These are phyloP conservation scores for Barbatosphaeria neglecta DNA, from an alignment of 495 filamentous ascomycete genomes.

Conservation along the genomic window DNA sequence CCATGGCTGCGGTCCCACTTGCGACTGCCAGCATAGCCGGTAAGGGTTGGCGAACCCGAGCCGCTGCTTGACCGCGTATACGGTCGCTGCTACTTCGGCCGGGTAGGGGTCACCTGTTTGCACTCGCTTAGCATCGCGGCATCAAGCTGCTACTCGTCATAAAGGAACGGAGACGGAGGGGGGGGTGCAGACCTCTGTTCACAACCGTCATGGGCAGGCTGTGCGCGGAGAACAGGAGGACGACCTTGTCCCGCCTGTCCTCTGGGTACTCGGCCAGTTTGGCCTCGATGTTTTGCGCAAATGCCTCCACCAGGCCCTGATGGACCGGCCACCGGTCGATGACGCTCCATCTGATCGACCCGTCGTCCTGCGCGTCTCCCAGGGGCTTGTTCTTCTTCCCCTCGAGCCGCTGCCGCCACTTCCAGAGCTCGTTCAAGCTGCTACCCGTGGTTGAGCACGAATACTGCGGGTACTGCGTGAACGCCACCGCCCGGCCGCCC, in stretches of 20 bases:
- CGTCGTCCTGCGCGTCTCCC: constrained; percentile 37
- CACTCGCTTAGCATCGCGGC: not conserved
- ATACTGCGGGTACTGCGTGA: constrained; percentile 98
- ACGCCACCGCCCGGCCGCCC: constrained; percentile 86
- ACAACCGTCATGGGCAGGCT: constrained; percentile 95
- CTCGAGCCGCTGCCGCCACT: constrained; percentile 82
- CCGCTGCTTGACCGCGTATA: constrained; percentile 88
- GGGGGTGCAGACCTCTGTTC: constrained; percentile 58
- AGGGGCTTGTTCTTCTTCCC: constrained; percentile 43
- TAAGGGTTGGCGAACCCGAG: constrained; percentile 81
- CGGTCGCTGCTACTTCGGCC: constrained; percentile 93
- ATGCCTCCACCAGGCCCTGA: constrained; percentile 77
- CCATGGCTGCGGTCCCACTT: constrained; percentile 93
- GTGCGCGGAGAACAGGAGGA: constrained; percentile 90
- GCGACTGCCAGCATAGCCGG: constrained; percentile 93
- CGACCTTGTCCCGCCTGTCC: constrained; percentile 63
- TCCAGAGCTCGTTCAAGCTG: constrained; percentile 95
- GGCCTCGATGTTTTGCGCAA: constrained; percentile 80
- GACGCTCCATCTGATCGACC: constrained; percentile 86
- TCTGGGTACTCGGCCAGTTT: constrained; percentile 72
- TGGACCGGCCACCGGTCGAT: constrained; percentile 97
- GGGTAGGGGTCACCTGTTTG: constrained; percentile 83
- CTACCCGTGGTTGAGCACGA: constrained; percentile 97
- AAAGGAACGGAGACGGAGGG: not conserved
- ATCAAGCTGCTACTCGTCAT: not conserved